Evolutionary conservation across 305 asterid species (phyloP).

Genomic region (Fraxinus nigra): DNA sequence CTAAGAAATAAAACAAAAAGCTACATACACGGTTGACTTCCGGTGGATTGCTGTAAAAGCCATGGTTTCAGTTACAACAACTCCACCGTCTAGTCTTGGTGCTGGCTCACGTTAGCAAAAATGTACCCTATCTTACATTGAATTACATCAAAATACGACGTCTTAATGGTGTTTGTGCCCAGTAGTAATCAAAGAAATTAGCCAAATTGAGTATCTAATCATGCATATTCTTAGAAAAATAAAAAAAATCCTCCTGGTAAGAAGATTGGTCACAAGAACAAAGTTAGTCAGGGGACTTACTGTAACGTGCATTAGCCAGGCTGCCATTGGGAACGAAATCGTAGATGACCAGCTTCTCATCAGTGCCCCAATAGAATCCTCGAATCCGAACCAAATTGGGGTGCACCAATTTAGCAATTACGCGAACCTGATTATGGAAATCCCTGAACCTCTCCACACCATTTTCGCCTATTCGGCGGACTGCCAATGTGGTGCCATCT

Average conservation of each 20-base stretch:
- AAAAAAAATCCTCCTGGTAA: neutral
- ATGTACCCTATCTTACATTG: slow-evolving; percentile 2
- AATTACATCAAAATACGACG: neutral
- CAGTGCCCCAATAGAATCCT: slow-evolving; percentile 87
- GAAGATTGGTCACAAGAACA: slow-evolving; percentile 1
- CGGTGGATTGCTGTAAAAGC: slow-evolving; percentile 34
- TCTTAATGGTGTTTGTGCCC: neutral
- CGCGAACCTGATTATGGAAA: slow-evolving; percentile 70
- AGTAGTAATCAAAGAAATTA: neutral
- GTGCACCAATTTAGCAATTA: slow-evolving; percentile 69
- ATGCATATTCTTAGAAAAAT: neutral
- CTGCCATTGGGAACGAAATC: slow-evolving; percentile 87
- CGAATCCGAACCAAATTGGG: slow-evolving; percentile 76
- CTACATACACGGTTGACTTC: slow-evolving; percentile 44
- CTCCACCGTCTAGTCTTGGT: slow-evolving; percentile 42
- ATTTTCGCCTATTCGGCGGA: slow-evolving; percentile 76
- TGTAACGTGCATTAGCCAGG: slow-evolving; percentile 76
- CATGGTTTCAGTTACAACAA: slow-evolving; percentile 53
- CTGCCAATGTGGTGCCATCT: slow-evolving; percentile 71
- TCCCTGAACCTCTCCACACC: slow-evolving; percentile 77
- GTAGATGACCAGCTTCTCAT: slow-evolving; percentile 83
- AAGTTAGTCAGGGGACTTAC: slow-evolving; percentile 41
- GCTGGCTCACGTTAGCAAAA: slow-evolving; percentile 26
- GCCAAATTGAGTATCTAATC: neutral
- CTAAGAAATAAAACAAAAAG: slow-evolving; percentile 8